Percentiles rank a stretch among this genome's conserved stretches.
Conservation (phyloP, 2,329 filamentous ascomycete species). For the Diaporthe sp. region DNA sequence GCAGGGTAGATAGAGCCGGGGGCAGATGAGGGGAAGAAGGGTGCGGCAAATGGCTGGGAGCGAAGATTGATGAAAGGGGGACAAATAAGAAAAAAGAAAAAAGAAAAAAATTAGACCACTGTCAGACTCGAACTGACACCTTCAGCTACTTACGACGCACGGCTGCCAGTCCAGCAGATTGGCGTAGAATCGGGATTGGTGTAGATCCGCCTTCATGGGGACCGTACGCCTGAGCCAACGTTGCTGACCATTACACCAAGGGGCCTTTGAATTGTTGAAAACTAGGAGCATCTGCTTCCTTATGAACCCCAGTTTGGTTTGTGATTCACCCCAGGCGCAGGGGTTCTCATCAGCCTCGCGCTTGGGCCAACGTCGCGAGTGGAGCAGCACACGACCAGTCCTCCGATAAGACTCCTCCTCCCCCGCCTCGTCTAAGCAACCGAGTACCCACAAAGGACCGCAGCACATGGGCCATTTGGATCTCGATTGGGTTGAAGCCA, state of each 20-base stretch:
- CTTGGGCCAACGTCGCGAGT: not conserved
- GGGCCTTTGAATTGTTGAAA: not conserved
- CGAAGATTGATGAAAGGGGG: no score
- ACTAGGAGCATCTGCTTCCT: not conserved
- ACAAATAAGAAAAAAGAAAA: not conserved
- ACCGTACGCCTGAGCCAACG: not conserved
- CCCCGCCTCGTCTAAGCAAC: not conserved
- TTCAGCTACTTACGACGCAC: not conserved
- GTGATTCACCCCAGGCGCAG: not conserved
- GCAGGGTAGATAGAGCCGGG: no score
- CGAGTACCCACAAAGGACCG: no score
- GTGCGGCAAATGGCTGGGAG: no score
- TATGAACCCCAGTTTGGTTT: no score
- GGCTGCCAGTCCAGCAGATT: not conserved
- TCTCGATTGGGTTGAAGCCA: no score
- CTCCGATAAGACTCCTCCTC: no score
- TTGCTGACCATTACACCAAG: constrained; percentile 10
- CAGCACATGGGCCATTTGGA: no score
- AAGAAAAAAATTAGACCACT: not conserved
- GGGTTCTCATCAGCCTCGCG: not conserved
- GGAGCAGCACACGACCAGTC: not conserved
- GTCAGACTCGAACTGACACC: not conserved
- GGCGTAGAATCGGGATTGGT: not conserved
- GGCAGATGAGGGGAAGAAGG: no score
- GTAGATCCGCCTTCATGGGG: not conserved